Evolutionary conservation across 768 basidiomycete species (phyloP).

Genomic region (Hydnum rufescens): DNA sequence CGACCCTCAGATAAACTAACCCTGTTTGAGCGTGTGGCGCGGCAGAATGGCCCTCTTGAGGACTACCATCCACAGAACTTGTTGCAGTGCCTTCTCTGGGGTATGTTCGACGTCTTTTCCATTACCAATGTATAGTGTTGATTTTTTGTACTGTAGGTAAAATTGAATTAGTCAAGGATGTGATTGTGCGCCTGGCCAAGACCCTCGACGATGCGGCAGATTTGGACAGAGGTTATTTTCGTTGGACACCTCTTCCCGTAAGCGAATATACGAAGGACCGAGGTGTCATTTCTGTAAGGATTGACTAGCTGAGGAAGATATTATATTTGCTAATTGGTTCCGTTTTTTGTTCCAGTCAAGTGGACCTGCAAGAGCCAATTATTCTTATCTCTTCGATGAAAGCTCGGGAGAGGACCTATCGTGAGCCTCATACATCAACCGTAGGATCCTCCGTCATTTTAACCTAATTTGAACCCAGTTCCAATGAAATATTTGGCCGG

Average conservation of each 20-base stretch:
- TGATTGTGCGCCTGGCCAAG: slow-evolving; percentile 47
- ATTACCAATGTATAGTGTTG: too few relatives aligned
- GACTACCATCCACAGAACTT: slow-evolving; percentile 92
- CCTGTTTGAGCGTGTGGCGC: slow-evolving; percentile 66
- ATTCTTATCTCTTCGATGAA: neutral
- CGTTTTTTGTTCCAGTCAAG: too few relatives aligned
- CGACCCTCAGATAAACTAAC: slow-evolving; percentile 10
- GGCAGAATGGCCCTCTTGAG: slow-evolving; percentile 66
- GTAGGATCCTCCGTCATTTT: too few relatives aligned
- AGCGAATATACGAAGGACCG: too few relatives aligned
- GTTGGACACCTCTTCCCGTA: too few relatives aligned
- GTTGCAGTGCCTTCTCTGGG: slow-evolving; percentile 81
- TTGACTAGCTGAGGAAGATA: too few relatives aligned
- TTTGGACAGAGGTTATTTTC: too few relatives aligned
- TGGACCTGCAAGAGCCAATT: too few relatives aligned
- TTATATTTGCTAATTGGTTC: too few relatives aligned
- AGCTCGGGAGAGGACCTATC: neutral
- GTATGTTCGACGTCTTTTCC: slow-evolving; percentile 23
- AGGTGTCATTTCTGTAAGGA: too few relatives aligned
- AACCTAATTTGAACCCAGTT: too few relatives aligned
- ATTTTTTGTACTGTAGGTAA: slow-evolving; percentile 53
- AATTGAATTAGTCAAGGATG: slow-evolving; percentile 62
- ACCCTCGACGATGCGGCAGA: slow-evolving; percentile 10
- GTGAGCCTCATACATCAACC: too few relatives aligned
- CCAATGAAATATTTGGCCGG: slow-evolving; percentile 18